phyloP scores from a whole-genome alignment of 208 protist species.

The Leishmania lainsoni region DNA sequence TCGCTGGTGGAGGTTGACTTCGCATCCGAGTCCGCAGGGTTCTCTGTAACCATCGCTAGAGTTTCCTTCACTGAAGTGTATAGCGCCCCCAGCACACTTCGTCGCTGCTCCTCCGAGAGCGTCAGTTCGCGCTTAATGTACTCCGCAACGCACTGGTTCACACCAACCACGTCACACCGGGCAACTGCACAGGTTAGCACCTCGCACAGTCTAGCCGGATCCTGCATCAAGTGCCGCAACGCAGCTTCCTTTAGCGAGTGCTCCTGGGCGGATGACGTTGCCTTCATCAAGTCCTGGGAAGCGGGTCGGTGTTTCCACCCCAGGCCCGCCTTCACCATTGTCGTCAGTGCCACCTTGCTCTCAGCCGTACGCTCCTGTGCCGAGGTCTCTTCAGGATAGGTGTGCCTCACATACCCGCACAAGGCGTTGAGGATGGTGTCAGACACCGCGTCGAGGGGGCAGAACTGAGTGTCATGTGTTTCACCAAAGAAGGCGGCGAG shows the following conservation, averaged over 20 bases:
- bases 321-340: constrained; percentile 33
- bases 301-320: constrained; percentile 35
- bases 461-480: constrained; percentile 11
- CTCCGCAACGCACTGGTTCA: constrained; percentile 39
- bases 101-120: constrained; percentile 37
- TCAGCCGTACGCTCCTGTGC: not conserved
- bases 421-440: constrained; percentile 12
- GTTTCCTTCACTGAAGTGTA: constrained; percentile 29
- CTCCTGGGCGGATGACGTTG: constrained; percentile 31
- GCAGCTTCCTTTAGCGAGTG: constrained; percentile 42
- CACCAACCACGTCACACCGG: constrained; percentile 44
- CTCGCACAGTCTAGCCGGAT: constrained; percentile 38
- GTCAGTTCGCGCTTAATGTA: constrained; percentile 13
- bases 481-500: constrained; percentile 34
- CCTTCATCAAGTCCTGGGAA: constrained; percentile 35
- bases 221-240: constrained; percentile 52
- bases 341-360: constrained; percentile 5
- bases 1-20: not conserved
- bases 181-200: constrained; percentile 47
- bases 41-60: constrained; percentile 33
- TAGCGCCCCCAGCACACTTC: constrained; percentile 41
- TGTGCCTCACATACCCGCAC: constrained; percentile 10
- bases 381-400: not conserved
- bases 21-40: not conserved
- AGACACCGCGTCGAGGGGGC: constrained; percentile 14